Conservation (phyloP, 768 basidiomycete species). For the Trametes gibbosa region DNA sequence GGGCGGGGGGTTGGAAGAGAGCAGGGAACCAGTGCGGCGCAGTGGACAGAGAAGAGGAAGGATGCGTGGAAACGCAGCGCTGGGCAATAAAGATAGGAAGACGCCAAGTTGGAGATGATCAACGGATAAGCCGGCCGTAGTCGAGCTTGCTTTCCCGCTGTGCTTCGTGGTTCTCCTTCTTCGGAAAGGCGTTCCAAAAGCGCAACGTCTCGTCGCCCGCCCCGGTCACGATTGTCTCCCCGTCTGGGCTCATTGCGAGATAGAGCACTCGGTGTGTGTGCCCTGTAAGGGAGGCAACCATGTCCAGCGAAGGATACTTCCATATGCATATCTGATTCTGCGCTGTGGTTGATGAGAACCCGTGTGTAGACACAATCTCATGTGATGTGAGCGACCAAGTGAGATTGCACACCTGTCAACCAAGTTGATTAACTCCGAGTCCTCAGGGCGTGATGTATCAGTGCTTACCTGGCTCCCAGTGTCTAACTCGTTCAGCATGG, state of each 20-base stretch:
- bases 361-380: constrained; percentile 97
- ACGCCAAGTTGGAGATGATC: not conserved
- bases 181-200: constrained; percentile 98
- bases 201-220: constrained; percentile 96
- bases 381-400: constrained; percentile 96
- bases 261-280: constrained; percentile 95
- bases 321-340: constrained; percentile 97
- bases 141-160: constrained; percentile 42
- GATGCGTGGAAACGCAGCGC: constrained; percentile 10
- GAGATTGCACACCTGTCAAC: constrained; percentile 88
- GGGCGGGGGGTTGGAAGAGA: not conserved
- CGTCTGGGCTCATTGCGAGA: constrained; percentile 96
- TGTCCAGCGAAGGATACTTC: constrained; percentile 90
- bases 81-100: not conserved
- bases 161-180: constrained; percentile 46
- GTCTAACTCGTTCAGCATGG: constrained; percentile 82
- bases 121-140: constrained; percentile 43
- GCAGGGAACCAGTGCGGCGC: not conserved
- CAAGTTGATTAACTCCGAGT: not conserved
- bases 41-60: not conserved
- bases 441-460: not conserved
- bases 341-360: constrained; percentile 88
- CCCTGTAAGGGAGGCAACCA: constrained; percentile 92
- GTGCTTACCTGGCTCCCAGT: constrained; percentile 88
- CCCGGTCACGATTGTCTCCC: constrained; percentile 96